Evolutionary conservation across 768 basidiomycete genomes (phyloP), one percentile per base, ranked within the genome.

Genomic region (Leucogyrophana mollusca): DNA sequence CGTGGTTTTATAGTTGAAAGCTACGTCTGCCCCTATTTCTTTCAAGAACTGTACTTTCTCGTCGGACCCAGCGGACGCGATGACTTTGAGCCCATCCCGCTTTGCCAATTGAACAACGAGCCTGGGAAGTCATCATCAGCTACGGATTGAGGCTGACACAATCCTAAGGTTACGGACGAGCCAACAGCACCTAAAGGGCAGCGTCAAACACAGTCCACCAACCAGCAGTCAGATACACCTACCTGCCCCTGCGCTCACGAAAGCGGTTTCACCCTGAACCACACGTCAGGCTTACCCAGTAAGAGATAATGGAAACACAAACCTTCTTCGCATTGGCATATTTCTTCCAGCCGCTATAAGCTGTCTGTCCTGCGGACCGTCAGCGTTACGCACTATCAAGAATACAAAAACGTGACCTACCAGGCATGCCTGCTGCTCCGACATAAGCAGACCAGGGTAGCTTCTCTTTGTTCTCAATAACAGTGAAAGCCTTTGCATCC

Each of bases 1-100:
- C 1, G 69, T 69, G 0, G 74, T 86, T 72, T 90, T 85, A 66
- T 85, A 88, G 61, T 89, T 87, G 69, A 87, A 87, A 1, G 73
- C 80, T 4, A 83, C 74, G 53, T 90, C 85, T 0, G 79, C 78
- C 1, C 85, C 87, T 14, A 85, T 53, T 3, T 73, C 71, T 40
- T 73, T 73, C 63, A 85, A 63, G 56, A 76, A 85, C 4, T 69
- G 59, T 6, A 89, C 83, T 62, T 90, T 89, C 43, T 85, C 82
- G 14, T 88, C 83, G 0, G 79, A 78, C 2, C 88, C 85, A 0
- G 84, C 82, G 1, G 81, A 85, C 0, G 77, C 83, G 40, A 90
- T 84, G 33, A 89, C 87, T 54, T 82, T 84, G 18, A 74, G 56
- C 3, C 77, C 77, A n/a, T 76, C 72, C 0, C 54, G 51, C 41